Evolutionary conservation across 2,329 filamentous ascomycete genomes (phyloP).

Genomic region (Malbranchea zuffiana): DNA sequence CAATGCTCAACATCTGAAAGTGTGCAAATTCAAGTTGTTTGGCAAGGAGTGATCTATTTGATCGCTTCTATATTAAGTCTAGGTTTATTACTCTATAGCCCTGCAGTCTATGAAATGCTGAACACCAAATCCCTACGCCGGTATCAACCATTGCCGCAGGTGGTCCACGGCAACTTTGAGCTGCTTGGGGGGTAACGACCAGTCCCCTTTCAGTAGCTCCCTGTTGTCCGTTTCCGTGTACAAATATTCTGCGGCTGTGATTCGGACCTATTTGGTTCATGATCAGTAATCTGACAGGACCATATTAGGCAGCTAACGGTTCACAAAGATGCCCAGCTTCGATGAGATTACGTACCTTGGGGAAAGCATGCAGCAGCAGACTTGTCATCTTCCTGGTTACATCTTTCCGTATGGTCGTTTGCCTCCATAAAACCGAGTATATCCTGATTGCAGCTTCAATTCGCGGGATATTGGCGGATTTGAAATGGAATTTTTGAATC

Average conservation of each 20-base stretch:
- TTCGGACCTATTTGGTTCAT: conserved; percentile 25
- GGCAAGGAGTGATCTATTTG: too few relatives aligned
- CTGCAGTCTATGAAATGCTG: too few relatives aligned
- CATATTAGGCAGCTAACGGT: neutral
- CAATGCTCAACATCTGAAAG: too few relatives aligned
- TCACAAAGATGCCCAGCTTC: neutral
- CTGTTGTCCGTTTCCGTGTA: conserved; percentile 26
- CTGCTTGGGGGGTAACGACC: conserved; percentile 26
- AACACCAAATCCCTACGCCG: too few relatives aligned
- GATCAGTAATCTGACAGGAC: neutral
- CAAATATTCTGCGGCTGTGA: conserved; percentile 27
- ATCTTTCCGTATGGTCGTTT: conserved; percentile 41
- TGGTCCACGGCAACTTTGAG: conserved; percentile 26
- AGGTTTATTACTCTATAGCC: too few relatives aligned
- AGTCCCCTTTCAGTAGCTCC: conserved; percentile 26
- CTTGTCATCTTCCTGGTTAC: conserved; percentile 59
- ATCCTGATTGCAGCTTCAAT: conserved; percentile 69
- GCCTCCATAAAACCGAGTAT: conserved; percentile 58
- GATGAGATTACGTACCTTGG: conserved; percentile 46
- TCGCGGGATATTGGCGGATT: conserved; percentile 70
- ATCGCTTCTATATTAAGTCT: too few relatives aligned
- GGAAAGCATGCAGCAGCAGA: conserved; percentile 73
- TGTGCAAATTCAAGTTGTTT: too few relatives aligned
- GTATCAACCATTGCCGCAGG: conserved; percentile 9
- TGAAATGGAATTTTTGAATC: conserved; percentile 70